Percentiles rank a stretch among this genome's conserved stretches.
phyloP scores from a whole-genome alignment of 2,329 filamentous ascomycete genomes.

The Emericellopsis cladophorae region DNA sequence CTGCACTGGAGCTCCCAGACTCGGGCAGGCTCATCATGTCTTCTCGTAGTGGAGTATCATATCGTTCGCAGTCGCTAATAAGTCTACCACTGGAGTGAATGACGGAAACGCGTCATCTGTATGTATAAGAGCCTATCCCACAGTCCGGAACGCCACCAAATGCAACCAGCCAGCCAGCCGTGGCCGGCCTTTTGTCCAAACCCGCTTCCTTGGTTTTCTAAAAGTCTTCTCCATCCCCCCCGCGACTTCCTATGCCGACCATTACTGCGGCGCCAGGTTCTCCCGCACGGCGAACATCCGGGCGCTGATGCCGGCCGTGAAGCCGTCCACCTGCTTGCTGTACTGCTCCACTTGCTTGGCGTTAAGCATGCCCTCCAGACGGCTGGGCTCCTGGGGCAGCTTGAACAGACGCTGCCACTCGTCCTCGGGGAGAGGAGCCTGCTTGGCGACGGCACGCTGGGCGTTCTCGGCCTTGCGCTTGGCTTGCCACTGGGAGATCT shows the following conservation, averaged over 20 bases:
- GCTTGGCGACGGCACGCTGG: constrained; percentile 72
- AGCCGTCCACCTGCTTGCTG: constrained; percentile 90
- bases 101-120: constrained; percentile 10
- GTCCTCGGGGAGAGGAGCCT: constrained; percentile 80
- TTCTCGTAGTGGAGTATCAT: neutral
- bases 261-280: constrained; percentile 46
- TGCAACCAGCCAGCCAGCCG: constrained; percentile 22
- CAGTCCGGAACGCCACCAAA: constrained; percentile 26
- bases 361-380: constrained; percentile 88
- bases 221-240: constrained; percentile 12
- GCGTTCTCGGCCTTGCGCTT: constrained; percentile 97
- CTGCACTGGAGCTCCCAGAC: too few relatives aligned
- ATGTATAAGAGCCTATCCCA: constrained; percentile 17
- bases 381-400: constrained; percentile 85
- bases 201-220: constrained; percentile 7
- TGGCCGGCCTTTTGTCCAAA: neutral
- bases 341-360: constrained; percentile 96
- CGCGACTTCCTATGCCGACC: constrained; percentile 3
- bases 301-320: constrained; percentile 77
- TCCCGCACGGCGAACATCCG: constrained; percentile 97
- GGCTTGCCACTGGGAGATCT: constrained; percentile 91
- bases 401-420: constrained; percentile 99
- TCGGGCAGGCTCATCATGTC: neutral
- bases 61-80: neutral
- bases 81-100: constrained; percentile 1